Percentiles rank a stretch among this genome's conserved stretches.
Conservation (phyloP, 176 grass and related monocot species). For the Hordeum marinum region DNA sequence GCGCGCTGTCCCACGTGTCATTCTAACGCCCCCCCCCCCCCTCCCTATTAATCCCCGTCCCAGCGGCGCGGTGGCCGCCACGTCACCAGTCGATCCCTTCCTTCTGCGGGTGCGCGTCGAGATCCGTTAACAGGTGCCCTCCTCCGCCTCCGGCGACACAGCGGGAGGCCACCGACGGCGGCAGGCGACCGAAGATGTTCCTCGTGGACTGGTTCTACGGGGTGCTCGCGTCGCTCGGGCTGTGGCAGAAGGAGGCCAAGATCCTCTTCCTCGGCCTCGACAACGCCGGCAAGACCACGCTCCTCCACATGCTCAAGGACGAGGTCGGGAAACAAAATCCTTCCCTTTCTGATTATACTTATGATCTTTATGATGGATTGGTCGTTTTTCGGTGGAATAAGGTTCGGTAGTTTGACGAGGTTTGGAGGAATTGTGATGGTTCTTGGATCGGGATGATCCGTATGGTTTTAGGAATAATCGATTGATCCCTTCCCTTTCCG, state of each 20-base stretch:
- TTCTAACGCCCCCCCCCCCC: not conserved
- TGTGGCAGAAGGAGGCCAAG: slow-evolving; percentile 89
- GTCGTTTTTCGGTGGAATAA: not conserved
- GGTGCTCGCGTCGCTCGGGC: slow-evolving; percentile 64
- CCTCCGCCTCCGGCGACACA: not conserved
- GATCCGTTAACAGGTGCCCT: slow-evolving; percentile 4
- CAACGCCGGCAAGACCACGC: slow-evolving; percentile 81
- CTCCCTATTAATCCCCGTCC: not conserved
- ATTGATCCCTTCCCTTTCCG: not conserved
- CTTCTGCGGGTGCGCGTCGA: not conserved
- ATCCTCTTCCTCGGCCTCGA: slow-evolving; percentile 87
- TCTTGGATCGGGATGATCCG: not conserved
- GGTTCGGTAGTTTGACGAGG: not conserved
- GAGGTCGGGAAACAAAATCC: slow-evolving; percentile 34
- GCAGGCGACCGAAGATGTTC: slow-evolving; percentile 42
- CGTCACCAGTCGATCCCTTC: slow-evolving; percentile 23
- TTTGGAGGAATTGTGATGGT: not conserved
- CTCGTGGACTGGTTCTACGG: slow-evolving; percentile 85
- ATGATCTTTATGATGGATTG: not conserved
- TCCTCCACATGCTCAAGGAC: slow-evolving; percentile 91
- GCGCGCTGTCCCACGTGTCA: not conserved
- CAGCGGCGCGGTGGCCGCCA: slow-evolving; percentile 1
- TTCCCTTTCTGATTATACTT: not conserved
- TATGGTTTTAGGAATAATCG: not conserved
- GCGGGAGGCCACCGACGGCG: not conserved